phyloP scores from a whole-genome alignment of 352 stramenopile genomes.

The Globisporangium spinosum region DNA sequence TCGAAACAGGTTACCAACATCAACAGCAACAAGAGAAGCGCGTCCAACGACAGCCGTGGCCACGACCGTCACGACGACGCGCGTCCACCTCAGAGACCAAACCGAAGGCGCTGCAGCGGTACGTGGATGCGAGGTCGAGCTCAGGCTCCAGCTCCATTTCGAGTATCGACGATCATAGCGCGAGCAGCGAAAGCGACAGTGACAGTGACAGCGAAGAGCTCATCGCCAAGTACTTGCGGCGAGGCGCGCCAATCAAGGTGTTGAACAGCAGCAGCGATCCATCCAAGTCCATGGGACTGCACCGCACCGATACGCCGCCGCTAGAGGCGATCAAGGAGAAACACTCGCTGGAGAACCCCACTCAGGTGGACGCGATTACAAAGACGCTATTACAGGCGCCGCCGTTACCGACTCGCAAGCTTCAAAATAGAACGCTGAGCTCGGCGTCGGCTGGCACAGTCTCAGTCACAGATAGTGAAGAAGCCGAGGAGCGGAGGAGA shows the following conservation, averaged over 20 bases:
- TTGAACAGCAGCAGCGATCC: background rate
- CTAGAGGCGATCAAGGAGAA: constrained; percentile 18
- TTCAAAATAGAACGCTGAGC: constrained; percentile 30
- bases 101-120: background rate
- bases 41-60: background rate
- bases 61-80: constrained; percentile 4
- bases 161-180: constrained; percentile 17
- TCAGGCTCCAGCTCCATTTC: constrained; percentile 15
- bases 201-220: constrained; percentile 17
- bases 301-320: background rate
- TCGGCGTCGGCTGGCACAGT: constrained; percentile 26
- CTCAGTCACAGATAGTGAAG: constrained; percentile 33
- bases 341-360: constrained; percentile 5
- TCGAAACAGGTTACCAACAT: background rate
- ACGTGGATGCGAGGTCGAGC: constrained; percentile 5
- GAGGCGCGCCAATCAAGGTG: constrained; percentile 11
- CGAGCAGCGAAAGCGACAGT: constrained; percentile 6
- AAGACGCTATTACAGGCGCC: background rate
- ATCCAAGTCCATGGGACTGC: background rate
- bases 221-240: constrained; percentile 19
- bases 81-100: constrained; percentile 12
- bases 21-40: background rate
- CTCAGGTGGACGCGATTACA: background rate
- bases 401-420: background rate
- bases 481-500: constrained; percentile 18